These are phyloP conservation scores for Sphaerulina populicola DNA, from an alignment of 2,329 filamentous ascomycete genomes.

Conservation along the genomic window DNA sequence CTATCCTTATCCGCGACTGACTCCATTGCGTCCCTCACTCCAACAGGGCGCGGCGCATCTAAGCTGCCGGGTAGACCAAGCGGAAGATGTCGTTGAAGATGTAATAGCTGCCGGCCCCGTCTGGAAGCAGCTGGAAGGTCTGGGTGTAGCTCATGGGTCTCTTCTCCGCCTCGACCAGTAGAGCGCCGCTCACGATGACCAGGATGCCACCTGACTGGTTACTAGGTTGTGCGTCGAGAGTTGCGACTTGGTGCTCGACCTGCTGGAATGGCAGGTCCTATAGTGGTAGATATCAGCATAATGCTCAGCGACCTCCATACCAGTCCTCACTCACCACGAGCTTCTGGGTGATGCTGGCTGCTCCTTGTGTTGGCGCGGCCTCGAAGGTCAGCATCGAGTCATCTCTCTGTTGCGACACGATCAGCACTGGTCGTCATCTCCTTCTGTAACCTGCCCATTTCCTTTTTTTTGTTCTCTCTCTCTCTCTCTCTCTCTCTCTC, in stretches of 20 bases:
- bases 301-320: neutral
- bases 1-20: too few relatives aligned
- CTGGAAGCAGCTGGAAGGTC: slow-evolving; percentile 72
- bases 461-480: neutral
- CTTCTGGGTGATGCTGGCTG: slow-evolving; percentile 64
- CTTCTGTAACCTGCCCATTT: neutral
- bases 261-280: slow-evolving; percentile 72
- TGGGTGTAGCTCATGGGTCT: slow-evolving; percentile 87
- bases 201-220: slow-evolving; percentile 61
- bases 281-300: slow-evolving; percentile 1
- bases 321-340: slow-evolving; percentile 53
- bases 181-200: slow-evolving; percentile 78
- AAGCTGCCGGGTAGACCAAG: slow-evolving; percentile 57
- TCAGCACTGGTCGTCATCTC: slow-evolving; percentile 6
- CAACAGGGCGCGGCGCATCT: neutral
- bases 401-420: slow-evolving; percentile 51
- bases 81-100: slow-evolving; percentile 95
- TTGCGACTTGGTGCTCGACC: slow-evolving; percentile 68
- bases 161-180: slow-evolving; percentile 76
- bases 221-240: slow-evolving; percentile 75
- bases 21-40: neutral
- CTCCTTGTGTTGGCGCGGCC: slow-evolving; percentile 57
- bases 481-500: too few relatives aligned
- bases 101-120: slow-evolving; percentile 62
- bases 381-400: slow-evolving; percentile 94